phyloP scores from a whole-genome alignment of 2,329 filamentous ascomycete species.

The Thyridium curvatum region DNA sequence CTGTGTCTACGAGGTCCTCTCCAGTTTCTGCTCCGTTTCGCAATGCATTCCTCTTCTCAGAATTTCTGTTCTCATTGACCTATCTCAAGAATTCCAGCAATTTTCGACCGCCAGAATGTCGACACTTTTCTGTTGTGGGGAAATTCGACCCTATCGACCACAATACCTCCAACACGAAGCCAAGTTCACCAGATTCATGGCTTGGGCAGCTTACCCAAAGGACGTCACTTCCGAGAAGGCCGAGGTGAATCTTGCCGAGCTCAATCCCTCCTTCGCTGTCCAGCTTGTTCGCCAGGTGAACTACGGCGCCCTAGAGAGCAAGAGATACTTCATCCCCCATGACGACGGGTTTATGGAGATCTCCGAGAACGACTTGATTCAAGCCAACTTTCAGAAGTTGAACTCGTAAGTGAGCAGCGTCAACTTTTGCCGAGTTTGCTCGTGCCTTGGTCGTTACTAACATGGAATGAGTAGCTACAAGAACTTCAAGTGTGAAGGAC shows the following conservation, averaged over 20 bases:
- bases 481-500: conserved; percentile 34
- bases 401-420: conserved; percentile 35
- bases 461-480: conserved; percentile 33
- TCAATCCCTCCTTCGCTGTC: conserved; percentile 18
- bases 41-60: too few species aligned
- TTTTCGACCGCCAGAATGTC: too few species aligned
- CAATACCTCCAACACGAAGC: conserved; percentile 14
- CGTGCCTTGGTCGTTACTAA: neutral
- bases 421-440: neutral
- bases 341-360: conserved; percentile 23
- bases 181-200: conserved; percentile 17
- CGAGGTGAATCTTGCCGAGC: conserved; percentile 3
- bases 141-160: conserved; percentile 15
- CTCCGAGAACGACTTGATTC: conserved; percentile 27
- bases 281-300: conserved; percentile 39
- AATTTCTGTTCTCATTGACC: too few species aligned
- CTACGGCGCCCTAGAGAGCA: conserved; percentile 34
- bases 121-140: conserved; percentile 15
- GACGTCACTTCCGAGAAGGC: conserved; percentile 4
- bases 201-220: conserved; percentile 22
- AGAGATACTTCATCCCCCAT: conserved; percentile 30
- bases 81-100: too few species aligned
- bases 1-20: too few species aligned
- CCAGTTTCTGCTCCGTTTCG: too few species aligned
- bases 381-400: conserved; percentile 35